Evolutionary conservation across 805 yeast genomes (phyloP).

Genomic region (Ogataea angusta): DNA sequence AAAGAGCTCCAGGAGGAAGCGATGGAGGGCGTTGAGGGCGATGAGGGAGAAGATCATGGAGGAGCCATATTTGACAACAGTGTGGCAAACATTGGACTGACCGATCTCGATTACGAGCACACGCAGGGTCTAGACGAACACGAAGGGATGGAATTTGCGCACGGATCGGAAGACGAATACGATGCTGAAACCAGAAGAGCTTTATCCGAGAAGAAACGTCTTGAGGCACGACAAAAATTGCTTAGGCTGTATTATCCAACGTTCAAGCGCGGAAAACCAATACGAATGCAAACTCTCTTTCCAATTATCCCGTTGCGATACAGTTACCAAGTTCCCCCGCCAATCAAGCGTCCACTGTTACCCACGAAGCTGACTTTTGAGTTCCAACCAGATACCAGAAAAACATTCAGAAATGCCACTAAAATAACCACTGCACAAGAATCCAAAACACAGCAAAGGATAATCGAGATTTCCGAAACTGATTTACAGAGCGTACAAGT

Average conservation of each 20-base stretch:
- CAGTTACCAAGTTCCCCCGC: conserved; percentile 49
- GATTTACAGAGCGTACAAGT: conserved; percentile 27
- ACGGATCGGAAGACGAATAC: conserved; percentile 19
- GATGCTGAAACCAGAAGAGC: conserved; percentile 13
- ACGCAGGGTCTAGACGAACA: conserved; percentile 24
- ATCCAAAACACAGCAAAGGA: conserved; percentile 19
- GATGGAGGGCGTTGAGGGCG: conserved; percentile 35
- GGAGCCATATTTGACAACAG: conserved; percentile 33
- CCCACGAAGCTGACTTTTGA: conserved; percentile 63
- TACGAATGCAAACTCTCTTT: conserved; percentile 64
- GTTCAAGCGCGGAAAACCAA: conserved; percentile 50
- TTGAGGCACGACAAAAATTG: conserved; percentile 27
- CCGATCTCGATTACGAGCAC: conserved; percentile 32
- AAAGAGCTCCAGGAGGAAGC: conserved; percentile 38
- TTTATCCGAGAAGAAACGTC: conserved; percentile 32
- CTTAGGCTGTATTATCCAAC: conserved; percentile 58
- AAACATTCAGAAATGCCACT: conserved; percentile 40
- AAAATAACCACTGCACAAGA: conserved; percentile 13
- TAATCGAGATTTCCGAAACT: conserved; percentile 27
- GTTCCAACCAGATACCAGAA: conserved; percentile 57
- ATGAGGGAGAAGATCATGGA: conserved; percentile 26
- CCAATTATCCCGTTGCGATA: conserved; percentile 55
- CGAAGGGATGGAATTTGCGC: conserved; percentile 18
- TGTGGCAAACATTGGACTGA: conserved; percentile 31
- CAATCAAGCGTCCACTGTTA: conserved; percentile 41